Base-by-base conservation (phyloP, 257 asterid genomes). In the Cynanchum wilfordii region DNA sequence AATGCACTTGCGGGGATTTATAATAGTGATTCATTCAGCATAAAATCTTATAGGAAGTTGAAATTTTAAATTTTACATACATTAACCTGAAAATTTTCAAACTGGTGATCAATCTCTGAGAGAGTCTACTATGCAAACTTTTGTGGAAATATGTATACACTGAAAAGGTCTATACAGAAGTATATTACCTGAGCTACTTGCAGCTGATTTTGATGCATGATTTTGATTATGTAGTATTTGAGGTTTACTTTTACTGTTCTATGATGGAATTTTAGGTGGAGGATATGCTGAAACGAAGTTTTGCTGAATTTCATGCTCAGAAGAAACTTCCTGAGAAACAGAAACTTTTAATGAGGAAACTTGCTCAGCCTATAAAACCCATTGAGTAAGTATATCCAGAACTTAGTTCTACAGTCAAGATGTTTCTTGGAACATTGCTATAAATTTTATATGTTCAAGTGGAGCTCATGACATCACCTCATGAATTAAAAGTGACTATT, bases 231-330 rank as follows among this genome's bases (percentile, higher is more conserved):
- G 8, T 8, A 10, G 42, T 54, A 10, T 19, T 67, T 1, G 59
- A 27, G 55, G 17, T 42, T 64, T 70, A 54, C 6, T 33, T 33
- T 60, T 58, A 11, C 67, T 44, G 15, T 19, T 62, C 36, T 58
- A 54, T 38, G 27, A 42, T 49, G 65, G 33, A 59, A 73, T 72
- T 84, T 75, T 88, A 94, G 99, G 96, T 94, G 82, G 99, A 94
- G 84, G 99, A 94, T 82, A 94, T 94, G 99, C 89, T 94, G 79
- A 94, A 94, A 84, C 84, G 98, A 85, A 94, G 99, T 86, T 91
- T 94, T 76, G 99, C 99, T 44, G 99, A 94, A 87, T 94, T 94
- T 86, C 99, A 94, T 77, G 89, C 99, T 60, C 99, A 94, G 87
- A 89, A 86, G 84, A 94, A 94, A 81, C 96, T 94, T 79, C 99